Evolutionary conservation across 73 alveolate species (phyloP), one percentile per base, ranked within the genome.

Genomic region (Paraurostyla sp.): DNA sequence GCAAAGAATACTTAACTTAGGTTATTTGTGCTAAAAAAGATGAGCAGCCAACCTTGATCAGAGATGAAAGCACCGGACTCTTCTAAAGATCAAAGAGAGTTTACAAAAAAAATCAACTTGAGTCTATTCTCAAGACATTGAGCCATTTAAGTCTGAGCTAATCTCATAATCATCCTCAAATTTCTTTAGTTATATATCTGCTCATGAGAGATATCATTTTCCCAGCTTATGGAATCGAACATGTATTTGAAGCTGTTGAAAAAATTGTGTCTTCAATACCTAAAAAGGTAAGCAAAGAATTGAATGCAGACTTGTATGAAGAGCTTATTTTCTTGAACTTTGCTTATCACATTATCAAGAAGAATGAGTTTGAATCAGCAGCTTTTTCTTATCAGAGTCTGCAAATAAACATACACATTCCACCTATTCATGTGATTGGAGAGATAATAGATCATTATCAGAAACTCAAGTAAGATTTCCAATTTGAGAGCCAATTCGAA

Each of bases 141-240:
- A 40, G 42, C 33, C 29, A 45, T 51, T 32, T 73, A 2, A 43
- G 52, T 0, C 51, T 73, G 13, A 25, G 27, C 4, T 11, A 16
- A 22, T 23, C 87, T 50, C 41, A 73, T 40, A 43, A 45, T 7
- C 65, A 73, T 73, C 16, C 50, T 48, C 25, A 73, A 48, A 73
- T 73, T 23, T 73, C 87, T 1, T 56, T 73, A 9, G 68, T 33
- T 11, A 42, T 35, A 3, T 73, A 73, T 45, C 42, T 73, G n/a
- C 33, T 48, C 4, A 43, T 73, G 87, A 73, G 87, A 48, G 87
- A 73, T 23, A 27, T 73, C n/a, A 25, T 73, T 0, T 30, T 73
- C 46, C 51, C 43, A 45, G 32, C 23, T 7, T 73, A 43, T 73
- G 71, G 87, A 22, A 11, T 36, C 7, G 71, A 73, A 3, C 41